phyloP scores from a whole-genome alignment of 208 protist species.

The Acanthamoeba healyi region DNA sequence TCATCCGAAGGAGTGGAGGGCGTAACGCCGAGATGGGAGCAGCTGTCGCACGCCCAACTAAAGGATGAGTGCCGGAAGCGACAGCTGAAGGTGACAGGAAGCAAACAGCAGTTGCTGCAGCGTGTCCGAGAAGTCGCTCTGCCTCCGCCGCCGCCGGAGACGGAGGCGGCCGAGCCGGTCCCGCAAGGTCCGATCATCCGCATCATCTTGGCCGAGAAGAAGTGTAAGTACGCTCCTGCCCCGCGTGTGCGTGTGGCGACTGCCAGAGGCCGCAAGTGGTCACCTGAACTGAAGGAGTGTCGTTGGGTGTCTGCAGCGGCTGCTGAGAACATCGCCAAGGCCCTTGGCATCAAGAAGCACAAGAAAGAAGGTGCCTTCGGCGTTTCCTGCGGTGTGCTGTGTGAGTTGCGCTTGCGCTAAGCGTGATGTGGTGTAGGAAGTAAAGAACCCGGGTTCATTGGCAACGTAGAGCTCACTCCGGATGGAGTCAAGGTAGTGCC shows the following conservation, averaged over 20 bases:
- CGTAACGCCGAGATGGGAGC: background rate
- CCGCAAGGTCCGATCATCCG: background rate
- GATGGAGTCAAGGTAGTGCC: slow-evolving; percentile 12
- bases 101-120: slow-evolving; percentile 56
- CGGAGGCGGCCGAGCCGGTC: background rate
- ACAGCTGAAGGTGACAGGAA: slow-evolving; percentile 4
- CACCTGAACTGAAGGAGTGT: too few species aligned
- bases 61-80: slow-evolving; percentile 41
- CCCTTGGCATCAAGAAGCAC: slow-evolving; percentile 39
- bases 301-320: background rate
- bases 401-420: background rate
- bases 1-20: too few species aligned
- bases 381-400: background rate
- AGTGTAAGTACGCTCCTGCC: background rate
- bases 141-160: background rate
- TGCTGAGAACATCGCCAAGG: slow-evolving; percentile 66
- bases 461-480: slow-evolving; percentile 28
- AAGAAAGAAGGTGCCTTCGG: background rate
- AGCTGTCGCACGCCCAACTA: slow-evolving; percentile 13
- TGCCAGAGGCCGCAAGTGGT: too few species aligned
- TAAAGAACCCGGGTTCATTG: slow-evolving; percentile 38
- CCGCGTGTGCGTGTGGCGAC: background rate
- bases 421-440: background rate
- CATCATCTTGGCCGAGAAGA: slow-evolving; percentile 64
- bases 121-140: background rate